Evolutionary conservation across 2,329 filamentous ascomycete species (phyloP).

Genomic region (Stenocarpella maydis): DNA sequence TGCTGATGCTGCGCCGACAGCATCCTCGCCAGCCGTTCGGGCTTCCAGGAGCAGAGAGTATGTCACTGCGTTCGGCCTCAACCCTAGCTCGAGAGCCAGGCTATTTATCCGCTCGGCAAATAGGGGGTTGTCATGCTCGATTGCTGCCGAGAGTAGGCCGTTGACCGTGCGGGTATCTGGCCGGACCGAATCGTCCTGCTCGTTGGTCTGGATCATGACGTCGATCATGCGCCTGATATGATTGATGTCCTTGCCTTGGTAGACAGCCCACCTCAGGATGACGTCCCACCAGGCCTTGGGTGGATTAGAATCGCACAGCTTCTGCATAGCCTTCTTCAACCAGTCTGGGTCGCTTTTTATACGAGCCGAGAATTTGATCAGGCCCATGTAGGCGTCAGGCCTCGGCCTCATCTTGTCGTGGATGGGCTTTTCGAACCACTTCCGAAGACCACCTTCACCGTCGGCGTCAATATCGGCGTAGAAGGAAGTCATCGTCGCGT

Average conservation of each 20-base stretch:
- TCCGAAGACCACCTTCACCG: constrained; percentile 62
- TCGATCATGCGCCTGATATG: constrained; percentile 78
- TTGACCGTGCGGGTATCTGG: constrained; percentile 81
- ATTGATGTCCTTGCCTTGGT: constrained; percentile 73
- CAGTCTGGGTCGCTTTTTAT: constrained; percentile 65
- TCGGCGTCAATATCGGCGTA: constrained; percentile 67
- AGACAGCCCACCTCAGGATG: constrained; percentile 78
- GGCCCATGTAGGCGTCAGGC: constrained; percentile 56
- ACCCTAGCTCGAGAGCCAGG: constrained; percentile 69
- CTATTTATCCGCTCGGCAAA: constrained; percentile 77
- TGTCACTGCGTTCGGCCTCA: constrained; percentile 74
- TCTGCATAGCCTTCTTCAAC: constrained; percentile 66
- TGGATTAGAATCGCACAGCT: constrained; percentile 56
- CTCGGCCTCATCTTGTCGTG: constrained; percentile 43
- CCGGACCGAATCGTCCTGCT: constrained; percentile 53
- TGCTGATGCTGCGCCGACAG: constrained; percentile 72
- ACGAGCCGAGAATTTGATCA: constrained; percentile 69
- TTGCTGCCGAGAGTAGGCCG: constrained; percentile 74
- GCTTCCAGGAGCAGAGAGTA: constrained; percentile 80
- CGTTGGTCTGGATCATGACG: constrained; percentile 64
- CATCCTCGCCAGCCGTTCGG: constrained; percentile 74
- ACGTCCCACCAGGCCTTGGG: constrained; percentile 73
- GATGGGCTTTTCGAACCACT: constrained; percentile 70
- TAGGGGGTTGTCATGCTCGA: constrained; percentile 73
- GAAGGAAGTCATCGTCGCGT: constrained; percentile 66